Evolutionary conservation across 2,329 filamentous ascomycete species (phyloP).

Genomic region (Aspergillus pseudotamarii): DNA sequence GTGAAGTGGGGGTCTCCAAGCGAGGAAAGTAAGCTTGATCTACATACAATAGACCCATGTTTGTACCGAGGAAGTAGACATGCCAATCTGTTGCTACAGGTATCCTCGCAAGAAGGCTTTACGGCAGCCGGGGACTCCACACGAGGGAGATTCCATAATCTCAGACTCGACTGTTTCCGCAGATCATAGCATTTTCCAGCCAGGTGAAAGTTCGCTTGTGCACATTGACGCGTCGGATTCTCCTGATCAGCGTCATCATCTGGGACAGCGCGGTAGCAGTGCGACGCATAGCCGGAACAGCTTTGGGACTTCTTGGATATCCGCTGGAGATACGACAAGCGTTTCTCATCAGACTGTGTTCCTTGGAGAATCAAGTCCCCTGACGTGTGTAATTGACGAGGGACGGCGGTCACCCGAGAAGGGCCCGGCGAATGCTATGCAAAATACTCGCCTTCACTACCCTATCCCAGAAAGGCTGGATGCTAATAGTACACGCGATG

Average conservation of each 20-base stretch:
- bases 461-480: constrained; percentile 31
- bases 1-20: constrained; percentile 47
- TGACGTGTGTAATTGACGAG: constrained; percentile 54
- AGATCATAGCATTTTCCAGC: not conserved
- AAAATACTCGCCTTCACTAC: constrained; percentile 42
- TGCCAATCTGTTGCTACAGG: constrained; percentile 9
- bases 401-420: constrained; percentile 30
- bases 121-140: not conserved
- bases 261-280: not conserved
- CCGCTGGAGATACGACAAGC: constrained; percentile 2
- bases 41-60: not conserved
- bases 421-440: constrained; percentile 34
- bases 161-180: constrained; percentile 1
- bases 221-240: not conserved
- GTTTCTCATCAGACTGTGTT: constrained; percentile 39
- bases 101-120: constrained; percentile 27
- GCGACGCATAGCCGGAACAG: not conserved
- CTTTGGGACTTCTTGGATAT: constrained; percentile 3
- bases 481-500: constrained; percentile 19
- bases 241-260: not conserved
- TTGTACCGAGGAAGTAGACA: not conserved
- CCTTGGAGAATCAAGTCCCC: constrained; percentile 52
- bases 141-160: not conserved
- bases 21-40: constrained; percentile 45
- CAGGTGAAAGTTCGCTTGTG: not conserved